A percentile compares a stretch with the other conserved stretches of the same genome.
Evolutionary conservation across 1,284 basidiomycete species (phyloP).

Genomic region (Boletus semigastroideus): DNA sequence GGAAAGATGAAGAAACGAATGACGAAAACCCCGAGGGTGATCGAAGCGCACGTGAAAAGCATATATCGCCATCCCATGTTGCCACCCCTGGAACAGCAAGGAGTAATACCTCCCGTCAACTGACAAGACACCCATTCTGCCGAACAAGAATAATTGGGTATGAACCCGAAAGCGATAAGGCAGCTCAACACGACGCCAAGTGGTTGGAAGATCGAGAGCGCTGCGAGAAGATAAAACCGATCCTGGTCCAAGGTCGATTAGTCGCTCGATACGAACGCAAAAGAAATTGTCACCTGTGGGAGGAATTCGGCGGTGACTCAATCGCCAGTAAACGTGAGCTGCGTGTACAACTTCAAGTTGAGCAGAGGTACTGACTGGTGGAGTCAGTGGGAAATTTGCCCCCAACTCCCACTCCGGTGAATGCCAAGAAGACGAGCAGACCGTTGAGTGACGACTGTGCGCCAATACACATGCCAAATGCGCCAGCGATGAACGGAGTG

Average conservation of each 20-base stretch:
- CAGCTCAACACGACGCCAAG: neutral
- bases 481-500: slow-evolving; percentile 13
- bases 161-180: slow-evolving; percentile 12
- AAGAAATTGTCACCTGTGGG: slow-evolving; percentile 10
- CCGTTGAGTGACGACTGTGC: slow-evolving; percentile 9
- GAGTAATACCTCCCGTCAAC: slow-evolving; percentile 9
- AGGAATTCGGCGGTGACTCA: slow-evolving; percentile 16
- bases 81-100: slow-evolving; percentile 15
- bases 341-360: neutral
- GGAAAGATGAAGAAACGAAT: slow-evolving; percentile 17
- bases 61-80: slow-evolving; percentile 26
- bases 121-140: slow-evolving; percentile 12
- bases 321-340: neutral
- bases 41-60: slow-evolving; percentile 8
- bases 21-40: slow-evolving; percentile 18
- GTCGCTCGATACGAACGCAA: too few species aligned
- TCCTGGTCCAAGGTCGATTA: slow-evolving; percentile 9
- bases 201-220: slow-evolving; percentile 11
- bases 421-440: slow-evolving; percentile 9
- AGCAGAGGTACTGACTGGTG: slow-evolving; percentile 9
- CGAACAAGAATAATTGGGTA: slow-evolving; percentile 18
- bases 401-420: slow-evolving; percentile 16
- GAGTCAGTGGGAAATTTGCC: slow-evolving; percentile 19
- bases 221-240: slow-evolving; percentile 19
- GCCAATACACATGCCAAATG: slow-evolving; percentile 17